Evolutionary conservation across 192 early-diverging fungal genomes (phyloP), one percentile per base, ranked within the genome.

Genomic region (Entrophospora sp.): DNA sequence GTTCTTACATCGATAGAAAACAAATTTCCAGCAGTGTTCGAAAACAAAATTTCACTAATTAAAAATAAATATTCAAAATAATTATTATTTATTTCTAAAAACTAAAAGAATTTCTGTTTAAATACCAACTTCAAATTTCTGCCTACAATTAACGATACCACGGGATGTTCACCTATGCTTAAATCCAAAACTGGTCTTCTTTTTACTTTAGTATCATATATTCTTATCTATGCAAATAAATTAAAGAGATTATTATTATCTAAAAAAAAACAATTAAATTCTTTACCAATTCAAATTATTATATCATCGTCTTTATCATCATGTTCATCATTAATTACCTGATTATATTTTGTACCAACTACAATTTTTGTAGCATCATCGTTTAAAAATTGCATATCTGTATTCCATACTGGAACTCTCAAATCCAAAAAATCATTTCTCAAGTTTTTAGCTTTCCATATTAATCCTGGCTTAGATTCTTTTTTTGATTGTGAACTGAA

Each of bases 381-480:
- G 69, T 61, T 76, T 30, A 89, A 45, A 68, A 90, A 96, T 71
- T 83, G 78, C 30, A 95, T 62, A 68, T 93, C 87, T 1, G 90
- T 92, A 55, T 94, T 84, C 89, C 93, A 94, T 13, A 97, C 85
- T 5, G 90, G 91, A 37, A 90, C 85, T 20, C 89, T 82, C 45
- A 97, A 64, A 69, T 90, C 87, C 43, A 97, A 73, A 58, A 79
- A 75, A 56, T 95, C 91, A 67, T 91, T 83, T 28, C 78, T 72
- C 25, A 91, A 90, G 71, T 97, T 97, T 71, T 91, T 92, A 37
- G 93, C 86, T 56, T 78, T 83, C 79, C 90, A 95, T 8, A 88
- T 25, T 9, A 86, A 83, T n/a, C 85, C 77, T 5, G 60, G 20
- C 1, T 64, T 12, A 13, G 24, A 27, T 4, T 61, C 57, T 12